Evolutionary conservation across 2,329 filamentous ascomycete species (phyloP), one percentile per base, ranked within the genome.

Genomic region (Aureobasidium sp.): DNA sequence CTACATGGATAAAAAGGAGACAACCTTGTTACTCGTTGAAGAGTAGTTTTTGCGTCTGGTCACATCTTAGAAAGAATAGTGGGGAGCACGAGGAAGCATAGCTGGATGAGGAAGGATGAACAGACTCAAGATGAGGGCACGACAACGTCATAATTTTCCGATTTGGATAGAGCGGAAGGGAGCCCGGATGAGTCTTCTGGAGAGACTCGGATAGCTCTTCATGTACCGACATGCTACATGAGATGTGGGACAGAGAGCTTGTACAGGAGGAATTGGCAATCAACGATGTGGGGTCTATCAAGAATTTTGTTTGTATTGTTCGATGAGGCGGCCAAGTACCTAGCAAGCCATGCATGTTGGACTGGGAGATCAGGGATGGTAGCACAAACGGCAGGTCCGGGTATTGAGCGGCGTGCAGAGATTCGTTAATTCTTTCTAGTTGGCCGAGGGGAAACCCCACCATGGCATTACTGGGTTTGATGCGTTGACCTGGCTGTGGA

Each of bases 401-500:
- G 7, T 46, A 29, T 20, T n/a, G 7, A 29, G 36, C n/a, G 32
- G 6, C 6, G 17, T n/a, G 46, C 48, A 53, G 55, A 26, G 46
- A 20, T 46, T 60, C 57, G 57, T 60, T 27, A 60, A 60, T 10
- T 51, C 57, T 60, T 50, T 43, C 57, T 34, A 50, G 57, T 60
- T 60, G 57, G 36, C 57, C 57, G 57, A 60, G 46, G 44, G 34
- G 44, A 20, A 60, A 39, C 57, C 57, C 57, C 57, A 50, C 56
- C 13, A 57, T 29, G 29, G 26, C 26, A 46, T 27, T 48, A 46
- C 39, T 36, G 36, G 51, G 7, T 43, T 55, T 41, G 51, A 27
- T 43, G 51, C 51, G 51, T 55, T 55, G 51, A 43, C 26, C 37
- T 55, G 36, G 34, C 24, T 17, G 34, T 39, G 51, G 37, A 37